Conservation (phyloP, 441 rosid genomes). For the Hypseocharis bilobata region DNA sequence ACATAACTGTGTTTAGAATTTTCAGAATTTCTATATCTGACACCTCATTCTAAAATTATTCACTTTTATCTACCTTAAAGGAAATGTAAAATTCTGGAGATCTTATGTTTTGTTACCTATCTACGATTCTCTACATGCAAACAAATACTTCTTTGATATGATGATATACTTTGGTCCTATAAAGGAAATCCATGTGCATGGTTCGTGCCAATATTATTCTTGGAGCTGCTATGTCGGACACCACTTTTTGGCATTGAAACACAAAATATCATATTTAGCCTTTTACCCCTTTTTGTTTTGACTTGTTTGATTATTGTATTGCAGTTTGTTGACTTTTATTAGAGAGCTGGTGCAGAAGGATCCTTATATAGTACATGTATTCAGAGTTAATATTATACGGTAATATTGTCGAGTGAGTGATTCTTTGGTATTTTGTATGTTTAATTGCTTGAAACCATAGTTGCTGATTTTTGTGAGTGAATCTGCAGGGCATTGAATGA, state of each 20-base stretch:
- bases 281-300: slow-evolving; percentile 17
- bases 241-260: neutral
- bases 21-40: neutral
- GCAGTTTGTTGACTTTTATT: slow-evolving; percentile 58
- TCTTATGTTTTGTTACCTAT: neutral
- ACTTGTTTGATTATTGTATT: slow-evolving; percentile 25
- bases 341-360: slow-evolving; percentile 53
- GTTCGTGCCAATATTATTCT: neutral
- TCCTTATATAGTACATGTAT: slow-evolving; percentile 31
- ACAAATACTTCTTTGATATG: neutral
- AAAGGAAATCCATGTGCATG: neutral
- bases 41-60: neutral
- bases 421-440: slow-evolving; percentile 14
- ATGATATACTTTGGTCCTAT: neutral
- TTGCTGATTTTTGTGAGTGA: slow-evolving; percentile 25
- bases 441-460: slow-evolving; percentile 13
- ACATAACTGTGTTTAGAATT: slow-evolving; percentile 3
- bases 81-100: slow-evolving; percentile 1
- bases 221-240: neutral
- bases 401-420: slow-evolving; percentile 22
- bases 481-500: slow-evolving; percentile 59
- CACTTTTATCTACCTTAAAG: neutral
- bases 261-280: neutral
- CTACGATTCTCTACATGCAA: neutral
- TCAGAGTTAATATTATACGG: slow-evolving; percentile 54